A percentile compares a stretch with the other conserved stretches of the same genome.
Conservation (phyloP, 2,329 filamentous ascomycete genomes). For the Alternaria incomplexa region DNA sequence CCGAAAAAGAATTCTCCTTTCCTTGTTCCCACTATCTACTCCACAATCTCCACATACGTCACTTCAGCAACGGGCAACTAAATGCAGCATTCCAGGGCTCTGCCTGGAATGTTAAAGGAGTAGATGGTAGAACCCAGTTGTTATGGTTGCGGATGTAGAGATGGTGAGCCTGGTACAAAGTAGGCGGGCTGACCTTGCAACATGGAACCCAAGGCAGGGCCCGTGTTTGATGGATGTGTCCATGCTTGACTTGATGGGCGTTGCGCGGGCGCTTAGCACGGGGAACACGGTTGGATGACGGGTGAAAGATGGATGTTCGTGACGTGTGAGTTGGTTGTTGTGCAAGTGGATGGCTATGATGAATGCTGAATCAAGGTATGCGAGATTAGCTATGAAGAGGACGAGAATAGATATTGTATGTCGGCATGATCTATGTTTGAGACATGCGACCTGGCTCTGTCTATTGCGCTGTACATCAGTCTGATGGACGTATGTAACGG, state of each 20-base stretch:
- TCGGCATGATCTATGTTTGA: neutral
- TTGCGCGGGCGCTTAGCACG: neutral
- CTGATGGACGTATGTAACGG: neutral
- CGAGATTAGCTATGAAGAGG: neutral
- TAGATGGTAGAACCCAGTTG: neutral
- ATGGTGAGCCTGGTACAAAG: neutral
- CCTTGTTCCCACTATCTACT: neutral
- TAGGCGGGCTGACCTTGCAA: neutral
- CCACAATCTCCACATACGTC: neutral
- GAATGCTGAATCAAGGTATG: neutral
- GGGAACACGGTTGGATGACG: neutral
- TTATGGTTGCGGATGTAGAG: neutral
- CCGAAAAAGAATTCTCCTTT: neutral
- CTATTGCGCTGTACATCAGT: neutral
- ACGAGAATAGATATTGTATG: neutral
- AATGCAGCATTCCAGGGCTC: neutral
- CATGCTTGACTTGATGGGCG: neutral
- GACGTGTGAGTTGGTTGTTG: neutral
- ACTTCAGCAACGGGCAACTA: neutral
- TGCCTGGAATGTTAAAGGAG: neutral
- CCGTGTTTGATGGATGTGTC: neutral
- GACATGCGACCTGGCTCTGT: neutral
- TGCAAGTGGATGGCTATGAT: neutral
- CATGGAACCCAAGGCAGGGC: neutral
- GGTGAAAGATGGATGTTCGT: neutral